These are phyloP conservation scores for Marasmius oreades DNA, from an alignment of 1,284 basidiomycete species.

Conservation along the genomic window DNA sequence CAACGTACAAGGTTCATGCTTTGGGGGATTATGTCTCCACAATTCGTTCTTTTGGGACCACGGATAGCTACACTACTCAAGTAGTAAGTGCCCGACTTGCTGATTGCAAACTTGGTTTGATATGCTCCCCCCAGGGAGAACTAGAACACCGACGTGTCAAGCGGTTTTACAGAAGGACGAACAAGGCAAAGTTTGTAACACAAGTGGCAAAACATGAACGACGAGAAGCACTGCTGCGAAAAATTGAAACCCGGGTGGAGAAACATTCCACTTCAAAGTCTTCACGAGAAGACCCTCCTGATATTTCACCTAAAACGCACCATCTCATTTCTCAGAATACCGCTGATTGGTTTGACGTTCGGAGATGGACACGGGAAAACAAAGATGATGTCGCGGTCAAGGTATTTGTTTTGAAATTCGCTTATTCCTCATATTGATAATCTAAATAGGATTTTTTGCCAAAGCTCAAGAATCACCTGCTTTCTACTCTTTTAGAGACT, in stretches of 20 bases:
- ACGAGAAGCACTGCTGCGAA: slow-evolving; percentile 17
- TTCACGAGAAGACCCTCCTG: background rate
- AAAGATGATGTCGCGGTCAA: too few species aligned
- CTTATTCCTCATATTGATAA: too few species aligned
- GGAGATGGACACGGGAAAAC: background rate
- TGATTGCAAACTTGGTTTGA: background rate
- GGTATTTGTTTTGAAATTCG: too few species aligned
- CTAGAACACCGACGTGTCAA: background rate
- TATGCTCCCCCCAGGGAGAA: background rate
- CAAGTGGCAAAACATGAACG: slow-evolving; percentile 13
- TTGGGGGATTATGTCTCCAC: background rate
- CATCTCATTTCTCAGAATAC: too few species aligned
- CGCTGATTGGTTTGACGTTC: too few species aligned
- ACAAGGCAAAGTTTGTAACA: background rate
- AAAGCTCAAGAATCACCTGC: too few species aligned
- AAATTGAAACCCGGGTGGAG: background rate
- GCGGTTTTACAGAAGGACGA: background rate
- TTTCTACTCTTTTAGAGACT: slow-evolving; percentile 17
- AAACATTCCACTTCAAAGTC: too few species aligned
- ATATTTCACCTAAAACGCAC: too few species aligned
- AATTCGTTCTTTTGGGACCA: background rate
- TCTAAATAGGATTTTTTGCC: too few species aligned
- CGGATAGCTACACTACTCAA: background rate
- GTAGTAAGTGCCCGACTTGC: background rate
- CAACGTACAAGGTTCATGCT: background rate